Evolutionary conservation across 2,329 filamentous ascomycete species (phyloP).

Genomic region (Trichoderma lentiforme): DNA sequence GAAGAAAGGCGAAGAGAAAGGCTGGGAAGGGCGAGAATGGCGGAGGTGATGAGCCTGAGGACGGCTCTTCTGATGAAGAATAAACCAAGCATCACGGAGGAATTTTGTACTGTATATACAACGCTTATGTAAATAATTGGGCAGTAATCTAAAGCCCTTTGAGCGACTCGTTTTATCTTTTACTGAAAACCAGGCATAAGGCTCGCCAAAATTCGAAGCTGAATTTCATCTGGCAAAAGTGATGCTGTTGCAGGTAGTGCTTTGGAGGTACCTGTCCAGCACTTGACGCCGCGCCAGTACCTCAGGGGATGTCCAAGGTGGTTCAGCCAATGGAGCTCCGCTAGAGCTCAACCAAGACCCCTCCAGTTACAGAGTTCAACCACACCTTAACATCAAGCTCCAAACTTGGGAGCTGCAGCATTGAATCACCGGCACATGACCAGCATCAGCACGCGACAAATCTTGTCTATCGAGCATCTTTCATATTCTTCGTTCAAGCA

Average conservation of each 20-base stretch:
- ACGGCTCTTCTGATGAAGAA: slow-evolving; percentile 22
- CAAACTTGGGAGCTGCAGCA: slow-evolving; percentile 6
- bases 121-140: neutral
- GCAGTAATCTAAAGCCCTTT: neutral
- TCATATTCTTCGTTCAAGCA: neutral
- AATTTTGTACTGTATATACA: slow-evolving; percentile 2
- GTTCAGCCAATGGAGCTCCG: slow-evolving; percentile 3
- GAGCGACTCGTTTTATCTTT: neutral
- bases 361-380: neutral
- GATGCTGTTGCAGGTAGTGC: neutral
- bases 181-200: neutral
- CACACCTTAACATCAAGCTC: neutral
- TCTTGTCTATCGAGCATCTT: neutral
- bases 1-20: slow-evolving; percentile 55
- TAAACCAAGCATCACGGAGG: neutral
- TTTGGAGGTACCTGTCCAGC: neutral
- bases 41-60: slow-evolving; percentile 21
- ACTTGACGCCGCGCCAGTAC: neutral
- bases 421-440: slow-evolving; percentile 3
- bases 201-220: neutral
- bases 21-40: slow-evolving; percentile 21
- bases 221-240: neutral
- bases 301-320: neutral
- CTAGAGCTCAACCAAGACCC: slow-evolving; percentile 3
- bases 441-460: neutral